Evolutionary conservation across 495 filamentous ascomycete genomes (phyloP).

Genomic region (Aspergillus ellipticus): DNA sequence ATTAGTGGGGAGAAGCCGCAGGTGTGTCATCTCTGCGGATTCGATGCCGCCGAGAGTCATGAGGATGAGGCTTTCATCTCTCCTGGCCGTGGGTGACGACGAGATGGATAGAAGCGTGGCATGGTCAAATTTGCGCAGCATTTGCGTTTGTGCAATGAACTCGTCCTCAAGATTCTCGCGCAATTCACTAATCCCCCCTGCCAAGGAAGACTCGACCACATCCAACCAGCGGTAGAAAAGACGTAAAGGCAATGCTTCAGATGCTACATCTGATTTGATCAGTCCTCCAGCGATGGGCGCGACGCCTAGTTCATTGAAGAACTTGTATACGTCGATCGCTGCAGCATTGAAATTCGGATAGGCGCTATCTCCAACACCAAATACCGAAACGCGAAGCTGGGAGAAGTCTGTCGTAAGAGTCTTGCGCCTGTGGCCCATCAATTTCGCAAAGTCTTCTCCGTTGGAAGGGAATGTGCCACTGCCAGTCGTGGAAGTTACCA

Average conservation of each 20-base stretch:
- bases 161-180: background rate
- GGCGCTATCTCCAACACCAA: background rate
- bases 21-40: background rate
- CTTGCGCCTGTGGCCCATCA: background rate
- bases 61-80: background rate
- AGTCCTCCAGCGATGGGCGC: background rate
- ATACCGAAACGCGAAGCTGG: background rate
- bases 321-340: background rate
- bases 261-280: background rate
- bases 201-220: background rate
- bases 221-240: conserved; percentile 3
- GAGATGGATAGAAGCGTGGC: background rate
- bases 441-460: background rate
- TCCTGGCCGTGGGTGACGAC: background rate
- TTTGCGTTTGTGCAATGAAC: background rate
- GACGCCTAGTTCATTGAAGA: background rate
- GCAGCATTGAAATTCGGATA: conserved; percentile 4
- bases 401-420: background rate
- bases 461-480: background rate
- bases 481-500: background rate
- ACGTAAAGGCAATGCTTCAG: background rate
- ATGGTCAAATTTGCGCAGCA: background rate
- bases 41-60: background rate
- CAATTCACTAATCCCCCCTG: background rate
- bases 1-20: background rate